phyloP scores from a whole-genome alignment of 768 basidiomycete species.

The Crassisporium funariophilum region DNA sequence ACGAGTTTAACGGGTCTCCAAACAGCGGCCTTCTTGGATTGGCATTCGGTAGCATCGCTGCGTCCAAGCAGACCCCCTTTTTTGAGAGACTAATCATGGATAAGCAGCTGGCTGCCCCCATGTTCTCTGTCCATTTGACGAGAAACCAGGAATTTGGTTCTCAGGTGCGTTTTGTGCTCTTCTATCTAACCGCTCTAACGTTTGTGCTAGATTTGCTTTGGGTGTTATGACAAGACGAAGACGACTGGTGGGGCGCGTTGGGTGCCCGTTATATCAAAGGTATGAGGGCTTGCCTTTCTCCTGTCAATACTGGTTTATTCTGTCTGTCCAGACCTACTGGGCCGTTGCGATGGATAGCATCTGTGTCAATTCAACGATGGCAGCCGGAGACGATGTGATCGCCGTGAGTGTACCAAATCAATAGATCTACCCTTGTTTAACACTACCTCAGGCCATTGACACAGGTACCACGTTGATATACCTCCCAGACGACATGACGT shows the following conservation, averaged over 20 bases:
- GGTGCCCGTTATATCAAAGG: slow-evolving; percentile 41
- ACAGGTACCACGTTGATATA: slow-evolving; percentile 71
- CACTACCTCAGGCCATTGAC: slow-evolving; percentile 56
- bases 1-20: slow-evolving; percentile 52
- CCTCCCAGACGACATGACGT: slow-evolving; percentile 45
- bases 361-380: slow-evolving; percentile 26
- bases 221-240: slow-evolving; percentile 38
- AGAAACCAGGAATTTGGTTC: slow-evolving; percentile 39
- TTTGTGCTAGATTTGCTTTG: slow-evolving; percentile 32
- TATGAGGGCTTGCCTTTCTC: slow-evolving; percentile 11
- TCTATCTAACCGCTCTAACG: neutral
- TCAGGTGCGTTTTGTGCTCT: slow-evolving; percentile 44
- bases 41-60: slow-evolving; percentile 60
- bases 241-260: slow-evolving; percentile 28
- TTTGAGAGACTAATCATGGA: slow-evolving; percentile 61
- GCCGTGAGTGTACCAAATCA: slow-evolving; percentile 36
- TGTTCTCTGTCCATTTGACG: slow-evolving; percentile 63
- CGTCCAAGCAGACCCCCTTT: slow-evolving; percentile 49
- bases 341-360: slow-evolving; percentile 50
- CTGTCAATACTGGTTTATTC: no score
- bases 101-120: slow-evolving; percentile 40
- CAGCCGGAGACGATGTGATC: slow-evolving; percentile 25
- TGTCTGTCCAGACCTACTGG: slow-evolving; percentile 75
- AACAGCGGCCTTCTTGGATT: slow-evolving; percentile 63
- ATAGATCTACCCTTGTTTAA: neutral